These are phyloP conservation scores for Zizania latifolia DNA, from an alignment of 176 grass and related monocot genomes.

Conservation along the genomic window DNA sequence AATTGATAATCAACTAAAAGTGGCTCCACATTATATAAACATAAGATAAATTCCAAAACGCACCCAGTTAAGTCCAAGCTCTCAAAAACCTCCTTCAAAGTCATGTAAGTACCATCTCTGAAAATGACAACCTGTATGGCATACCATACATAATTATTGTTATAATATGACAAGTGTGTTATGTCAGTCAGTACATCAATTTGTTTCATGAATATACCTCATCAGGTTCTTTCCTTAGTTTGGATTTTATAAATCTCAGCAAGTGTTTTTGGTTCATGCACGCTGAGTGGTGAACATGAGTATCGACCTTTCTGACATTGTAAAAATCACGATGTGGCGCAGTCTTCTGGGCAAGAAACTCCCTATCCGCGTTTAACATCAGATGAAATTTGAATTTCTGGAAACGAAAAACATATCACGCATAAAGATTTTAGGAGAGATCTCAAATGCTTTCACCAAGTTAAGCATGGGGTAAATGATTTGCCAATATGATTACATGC, in stretches of 20 bases:
- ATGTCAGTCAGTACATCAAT: not conserved
- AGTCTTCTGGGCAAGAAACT: slow-evolving; percentile 97
- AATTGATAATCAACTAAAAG: slow-evolving; percentile 23
- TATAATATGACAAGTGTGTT: slow-evolving; percentile 4
- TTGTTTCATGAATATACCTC: slow-evolving; percentile 51
- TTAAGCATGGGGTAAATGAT: slow-evolving; percentile 5
- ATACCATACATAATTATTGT: slow-evolving; percentile 21
- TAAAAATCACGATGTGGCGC: slow-evolving; percentile 99
- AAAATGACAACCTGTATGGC: slow-evolving; percentile 91
- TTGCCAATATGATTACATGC: slow-evolving; percentile 55
- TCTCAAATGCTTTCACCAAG: slow-evolving; percentile 3
- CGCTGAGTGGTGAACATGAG: slow-evolving; percentile 98
- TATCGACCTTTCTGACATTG: slow-evolving; percentile 99
- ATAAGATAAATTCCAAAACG: slow-evolving; percentile 21
- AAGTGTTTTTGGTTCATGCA: slow-evolving; percentile 99
- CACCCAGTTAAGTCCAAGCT: slow-evolving; percentile 99
- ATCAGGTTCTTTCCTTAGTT: slow-evolving; percentile 95
- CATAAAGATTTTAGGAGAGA: not conserved
- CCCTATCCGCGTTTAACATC: slow-evolving; percentile 91
- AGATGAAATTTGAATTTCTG: slow-evolving; percentile 97
- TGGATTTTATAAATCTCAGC: slow-evolving; percentile 93
- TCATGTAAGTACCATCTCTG: slow-evolving; percentile 97
- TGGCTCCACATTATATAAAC: slow-evolving; percentile 8
- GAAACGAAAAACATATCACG: slow-evolving; percentile 33
- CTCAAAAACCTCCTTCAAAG: slow-evolving; percentile 95